Evolutionary conservation across 176 grass and related monocot species (phyloP).

Genomic region (Musa schizocarpa): DNA sequence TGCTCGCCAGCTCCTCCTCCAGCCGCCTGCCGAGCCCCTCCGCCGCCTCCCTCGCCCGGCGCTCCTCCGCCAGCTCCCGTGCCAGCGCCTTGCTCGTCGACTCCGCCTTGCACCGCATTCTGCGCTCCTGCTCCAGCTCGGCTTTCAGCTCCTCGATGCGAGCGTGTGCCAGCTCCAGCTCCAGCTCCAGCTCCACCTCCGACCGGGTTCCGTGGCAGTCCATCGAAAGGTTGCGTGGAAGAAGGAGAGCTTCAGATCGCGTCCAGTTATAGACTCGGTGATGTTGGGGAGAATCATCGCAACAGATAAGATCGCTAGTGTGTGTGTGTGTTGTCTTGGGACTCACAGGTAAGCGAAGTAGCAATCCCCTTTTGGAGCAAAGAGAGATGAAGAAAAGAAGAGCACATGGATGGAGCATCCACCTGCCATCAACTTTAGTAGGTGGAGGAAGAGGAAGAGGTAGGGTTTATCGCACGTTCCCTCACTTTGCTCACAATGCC

Average conservation of each 20-base stretch:
- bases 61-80: conserved; percentile 52
- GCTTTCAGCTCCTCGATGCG: conserved; percentile 29
- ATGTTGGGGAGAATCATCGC: not conserved
- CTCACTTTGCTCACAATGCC: not conserved
- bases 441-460: not conserved
- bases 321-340: not conserved
- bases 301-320: not conserved
- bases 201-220: not conserved
- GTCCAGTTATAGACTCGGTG: no score
- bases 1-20: conserved; percentile 34
- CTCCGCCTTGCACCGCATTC: conserved; percentile 54
- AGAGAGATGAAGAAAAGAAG: not conserved
- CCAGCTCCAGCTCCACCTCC: not conserved
- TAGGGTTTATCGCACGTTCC: not conserved
- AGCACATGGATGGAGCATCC: not conserved
- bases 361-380: not conserved
- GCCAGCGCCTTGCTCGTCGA: conserved; percentile 35
- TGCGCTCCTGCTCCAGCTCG: conserved; percentile 57
- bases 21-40: conserved; percentile 32
- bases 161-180: conserved; percentile 7
- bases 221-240: not conserved
- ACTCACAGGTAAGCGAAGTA: not conserved
- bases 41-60: conserved; percentile 31
- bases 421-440: not conserved
- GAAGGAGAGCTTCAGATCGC: not conserved